phyloP scores from a whole-genome alignment of 306 rosid genomes.

The Cucumis cinereus region DNA sequence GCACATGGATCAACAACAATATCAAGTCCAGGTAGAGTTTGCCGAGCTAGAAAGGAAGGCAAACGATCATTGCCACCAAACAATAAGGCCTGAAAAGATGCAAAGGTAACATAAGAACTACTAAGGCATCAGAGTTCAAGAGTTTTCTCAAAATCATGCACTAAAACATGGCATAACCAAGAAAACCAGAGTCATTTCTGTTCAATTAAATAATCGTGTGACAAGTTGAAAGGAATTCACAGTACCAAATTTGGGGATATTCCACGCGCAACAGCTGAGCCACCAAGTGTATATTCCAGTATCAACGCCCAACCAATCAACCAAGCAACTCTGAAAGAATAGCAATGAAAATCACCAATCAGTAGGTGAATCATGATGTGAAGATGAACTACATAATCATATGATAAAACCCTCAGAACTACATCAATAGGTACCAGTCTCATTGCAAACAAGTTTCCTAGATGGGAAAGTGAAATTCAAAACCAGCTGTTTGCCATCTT shows the following conservation, averaged over 20 bases:
- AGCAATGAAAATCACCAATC: conserved; percentile 1
- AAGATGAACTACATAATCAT: not conserved
- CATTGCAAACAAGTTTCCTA: not conserved
- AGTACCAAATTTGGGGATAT: conserved; percentile 79
- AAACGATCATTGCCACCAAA: conserved; percentile 67
- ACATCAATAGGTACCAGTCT: not conserved
- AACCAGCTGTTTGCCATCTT: not conserved
- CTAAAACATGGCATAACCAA: not conserved
- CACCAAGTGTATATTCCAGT: conserved; percentile 78
- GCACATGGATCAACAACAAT: conserved; percentile 83
- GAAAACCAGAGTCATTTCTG: not conserved
- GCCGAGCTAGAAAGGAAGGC: conserved; percentile 69
- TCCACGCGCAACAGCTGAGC: conserved; percentile 91
- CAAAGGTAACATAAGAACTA: not conserved
- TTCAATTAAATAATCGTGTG: not conserved
- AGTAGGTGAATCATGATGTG: not conserved
- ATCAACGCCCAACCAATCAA: conserved; percentile 83
- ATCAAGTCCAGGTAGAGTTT: conserved; percentile 49
- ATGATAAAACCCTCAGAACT: not conserved
- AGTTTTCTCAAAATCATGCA: not conserved
- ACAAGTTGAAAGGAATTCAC: not conserved
- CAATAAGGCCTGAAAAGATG: conserved; percentile 43
- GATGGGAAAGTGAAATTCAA: not conserved
- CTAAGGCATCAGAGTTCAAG: not conserved
- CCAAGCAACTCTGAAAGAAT: conserved; percentile 76